Evolutionary conservation across 371 early-diverging fungal species (phyloP).

Genomic region (Mortierella sp.): DNA sequence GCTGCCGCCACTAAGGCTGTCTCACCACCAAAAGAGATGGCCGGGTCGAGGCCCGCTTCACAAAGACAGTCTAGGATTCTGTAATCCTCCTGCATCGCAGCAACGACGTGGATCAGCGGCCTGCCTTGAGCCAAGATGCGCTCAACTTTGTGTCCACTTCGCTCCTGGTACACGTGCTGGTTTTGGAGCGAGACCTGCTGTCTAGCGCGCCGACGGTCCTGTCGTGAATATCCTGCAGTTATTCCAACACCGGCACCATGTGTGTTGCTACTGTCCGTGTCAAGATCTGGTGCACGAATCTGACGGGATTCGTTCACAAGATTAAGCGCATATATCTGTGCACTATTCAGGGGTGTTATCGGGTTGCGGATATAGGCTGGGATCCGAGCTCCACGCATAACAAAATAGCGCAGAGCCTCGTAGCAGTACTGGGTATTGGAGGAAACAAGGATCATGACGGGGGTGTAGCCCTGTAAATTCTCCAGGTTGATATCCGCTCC

Average conservation of each 20-base stretch:
- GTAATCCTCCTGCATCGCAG: constrained; percentile 53
- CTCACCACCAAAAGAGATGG: constrained; percentile 49
- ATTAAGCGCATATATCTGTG: constrained; percentile 44
- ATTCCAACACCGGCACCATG: not conserved
- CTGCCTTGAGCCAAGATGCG: constrained; percentile 41
- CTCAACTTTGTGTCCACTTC: constrained; percentile 23
- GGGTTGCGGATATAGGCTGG: constrained; percentile 51
- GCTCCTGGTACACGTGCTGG: constrained; percentile 32
- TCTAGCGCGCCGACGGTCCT: constrained; percentile 21
- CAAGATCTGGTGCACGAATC: not conserved
- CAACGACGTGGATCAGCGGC: constrained; percentile 51
- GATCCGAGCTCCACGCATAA: constrained; percentile 54
- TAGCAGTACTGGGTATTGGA: constrained; percentile 53
- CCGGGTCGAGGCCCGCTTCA: constrained; percentile 52
- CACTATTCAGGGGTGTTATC: constrained; percentile 46
- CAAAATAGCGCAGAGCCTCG: constrained; percentile 51
- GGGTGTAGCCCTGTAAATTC: constrained; percentile 50
- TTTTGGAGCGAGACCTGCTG: constrained; percentile 14
- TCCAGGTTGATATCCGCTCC: constrained; percentile 54
- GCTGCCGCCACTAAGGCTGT: constrained; percentile 53
- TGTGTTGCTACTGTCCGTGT: not conserved
- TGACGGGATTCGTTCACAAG: constrained; percentile 37
- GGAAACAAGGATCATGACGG: constrained; percentile 51
- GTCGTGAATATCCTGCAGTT: not conserved
- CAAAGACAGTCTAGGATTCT: constrained; percentile 51